Percentiles rank a stretch among this genome's conserved stretches.
Conservation (phyloP, 2,329 filamentous ascomycete species). For the Aureobasidium sp. region DNA sequence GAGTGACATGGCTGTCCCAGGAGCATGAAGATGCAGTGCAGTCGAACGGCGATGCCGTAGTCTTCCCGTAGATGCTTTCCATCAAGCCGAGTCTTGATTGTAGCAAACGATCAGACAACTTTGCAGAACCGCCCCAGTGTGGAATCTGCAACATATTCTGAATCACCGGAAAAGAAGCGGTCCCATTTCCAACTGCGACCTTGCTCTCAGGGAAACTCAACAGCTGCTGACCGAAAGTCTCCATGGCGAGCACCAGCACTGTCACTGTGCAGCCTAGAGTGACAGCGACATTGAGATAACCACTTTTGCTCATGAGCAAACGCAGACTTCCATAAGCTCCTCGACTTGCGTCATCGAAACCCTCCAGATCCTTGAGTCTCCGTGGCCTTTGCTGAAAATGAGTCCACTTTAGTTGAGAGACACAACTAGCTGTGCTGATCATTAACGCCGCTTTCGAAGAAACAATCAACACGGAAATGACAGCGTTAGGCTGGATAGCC, state of each 20-base stretch:
- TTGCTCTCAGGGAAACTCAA: background rate
- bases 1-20: background rate
- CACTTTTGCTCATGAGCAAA: background rate
- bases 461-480: conserved; percentile 1
- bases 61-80: background rate
- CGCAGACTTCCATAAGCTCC: background rate
- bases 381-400: background rate
- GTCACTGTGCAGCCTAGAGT: background rate
- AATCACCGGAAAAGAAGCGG: background rate
- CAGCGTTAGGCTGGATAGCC: conserved; percentile 3
- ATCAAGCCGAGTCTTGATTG: background rate
- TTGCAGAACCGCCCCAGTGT: background rate
- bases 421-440: conserved; percentile 1
- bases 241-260: background rate
- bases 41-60: background rate
- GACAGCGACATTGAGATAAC: background rate
- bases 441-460: background rate
- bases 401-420: background rate
- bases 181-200: background rate
- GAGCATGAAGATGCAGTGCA: background rate
- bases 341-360: conserved; percentile 4
- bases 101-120: background rate
- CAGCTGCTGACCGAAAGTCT: background rate
- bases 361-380: background rate
- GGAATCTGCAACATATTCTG: background rate